Conservation (phyloP, 257 asterid genomes). For the Solanum phureja region DNA sequence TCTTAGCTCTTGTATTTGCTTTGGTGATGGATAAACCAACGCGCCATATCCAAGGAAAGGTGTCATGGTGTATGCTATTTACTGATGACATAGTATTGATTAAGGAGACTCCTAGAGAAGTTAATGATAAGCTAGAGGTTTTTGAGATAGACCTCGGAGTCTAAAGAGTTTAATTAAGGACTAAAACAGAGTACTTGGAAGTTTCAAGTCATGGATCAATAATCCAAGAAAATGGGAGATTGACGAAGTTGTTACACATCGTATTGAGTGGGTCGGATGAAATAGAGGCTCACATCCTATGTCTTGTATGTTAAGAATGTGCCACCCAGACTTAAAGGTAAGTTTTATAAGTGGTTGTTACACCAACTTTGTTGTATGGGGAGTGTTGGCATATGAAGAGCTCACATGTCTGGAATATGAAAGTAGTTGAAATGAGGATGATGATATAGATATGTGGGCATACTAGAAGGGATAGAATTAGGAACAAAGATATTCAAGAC, state of each 20-base stretch:
- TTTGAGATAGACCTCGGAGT: background rate
- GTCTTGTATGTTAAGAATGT: background rate
- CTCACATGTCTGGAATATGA: background rate
- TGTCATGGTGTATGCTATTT: background rate
- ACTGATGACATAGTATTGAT: background rate
- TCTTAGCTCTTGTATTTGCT: no score
- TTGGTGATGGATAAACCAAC: no score
- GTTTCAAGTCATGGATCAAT: background rate
- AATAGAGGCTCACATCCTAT: background rate
- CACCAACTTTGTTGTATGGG: background rate
- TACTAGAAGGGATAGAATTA: background rate
- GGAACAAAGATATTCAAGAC: background rate
- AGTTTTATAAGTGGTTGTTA: background rate
- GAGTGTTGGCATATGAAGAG: background rate
- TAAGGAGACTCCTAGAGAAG: background rate
- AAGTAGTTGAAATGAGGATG: background rate
- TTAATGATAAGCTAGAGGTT: background rate
- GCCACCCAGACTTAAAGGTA: background rate
- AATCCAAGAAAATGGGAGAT: background rate
- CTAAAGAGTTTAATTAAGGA: background rate
- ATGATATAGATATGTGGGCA: background rate
- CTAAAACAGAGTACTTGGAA: background rate
- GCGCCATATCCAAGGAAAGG: background rate
- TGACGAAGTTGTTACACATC: background rate
- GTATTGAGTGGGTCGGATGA: background rate